Evolutionary conservation across 768 basidiomycete genomes (phyloP), one percentile per base, ranked within the genome.

Genomic region (Hericium coralloides): DNA sequence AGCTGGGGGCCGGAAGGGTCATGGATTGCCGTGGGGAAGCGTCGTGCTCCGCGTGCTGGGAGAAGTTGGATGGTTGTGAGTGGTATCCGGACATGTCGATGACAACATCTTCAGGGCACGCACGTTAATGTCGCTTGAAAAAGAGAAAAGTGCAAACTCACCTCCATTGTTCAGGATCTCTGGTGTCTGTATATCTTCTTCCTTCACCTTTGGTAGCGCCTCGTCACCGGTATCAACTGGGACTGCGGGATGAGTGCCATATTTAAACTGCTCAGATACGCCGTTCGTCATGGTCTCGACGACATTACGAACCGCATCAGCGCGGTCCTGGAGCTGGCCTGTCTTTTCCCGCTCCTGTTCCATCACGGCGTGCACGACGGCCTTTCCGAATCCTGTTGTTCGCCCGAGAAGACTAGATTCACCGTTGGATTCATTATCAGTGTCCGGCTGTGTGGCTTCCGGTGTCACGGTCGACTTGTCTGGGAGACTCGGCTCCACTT

Each of bases 31-130:
- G 43, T n/a, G 10, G 15, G 43, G 31, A 31, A 2, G 31, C 10
- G 31, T 31, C 31, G 31, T 26, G 49, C 7, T 49, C 49, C 23
- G 49, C 20, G 15, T 45, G 43, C 43, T 45, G 43, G 23, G 37
- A 9, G 48, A 26, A 36, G 39, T 41, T 59, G 18, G 61, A 65
- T 5, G 56, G 38, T 25, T 68, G 66, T 0, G 80, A 73, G 68
- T 91, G 87, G 68, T 95, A 95, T 0, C 92, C 93, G 53, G 84
- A 82, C 65, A 83, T 81, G 63, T 97, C 93, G 36, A 95, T 75
- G 15, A 89, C 86, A 50, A 94, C 76, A 61, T 85, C 90, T 90
- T 59, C 8, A 37, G 8, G 15, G 15, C 15, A 52, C 18, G 26
- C 56, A 49, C 10, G 55, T 39, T 22, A 31, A 54, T 26, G 36